phyloP scores from a whole-genome alignment of 2,329 filamentous ascomycete genomes.

The Arthrobotrys sinensis region DNA sequence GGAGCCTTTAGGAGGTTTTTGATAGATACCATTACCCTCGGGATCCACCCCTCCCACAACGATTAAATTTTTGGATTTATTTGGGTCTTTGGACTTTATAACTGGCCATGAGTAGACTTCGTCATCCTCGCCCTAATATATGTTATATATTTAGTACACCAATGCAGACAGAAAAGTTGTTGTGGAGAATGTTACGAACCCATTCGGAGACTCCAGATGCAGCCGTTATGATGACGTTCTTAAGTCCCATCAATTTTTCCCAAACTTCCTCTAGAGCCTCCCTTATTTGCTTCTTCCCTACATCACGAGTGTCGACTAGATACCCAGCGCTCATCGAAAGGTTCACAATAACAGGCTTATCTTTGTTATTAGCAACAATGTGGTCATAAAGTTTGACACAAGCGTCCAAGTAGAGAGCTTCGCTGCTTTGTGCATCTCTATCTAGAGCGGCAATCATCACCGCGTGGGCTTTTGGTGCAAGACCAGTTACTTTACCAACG shows the following conservation, averaged over 20 bases:
- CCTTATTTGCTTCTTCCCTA: background rate
- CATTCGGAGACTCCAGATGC: slow-evolving; percentile 33
- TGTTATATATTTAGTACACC: background rate
- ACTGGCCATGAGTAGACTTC: slow-evolving; percentile 30
- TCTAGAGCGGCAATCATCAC: slow-evolving; percentile 42
- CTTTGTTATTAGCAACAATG: background rate
- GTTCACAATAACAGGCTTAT: slow-evolving; percentile 31
- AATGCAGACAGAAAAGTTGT: background rate
- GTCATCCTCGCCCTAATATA: background rate
- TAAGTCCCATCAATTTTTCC: slow-evolving; percentile 2
- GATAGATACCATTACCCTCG: slow-evolving; percentile 37
- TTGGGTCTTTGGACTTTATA: background rate
- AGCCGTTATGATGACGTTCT: slow-evolving; percentile 33
- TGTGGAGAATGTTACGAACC: slow-evolving; percentile 31
- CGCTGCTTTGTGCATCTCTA: slow-evolving; percentile 14
- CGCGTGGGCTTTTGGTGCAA: slow-evolving; percentile 13
- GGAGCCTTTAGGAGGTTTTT: background rate
- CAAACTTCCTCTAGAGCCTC: slow-evolving; percentile 14
- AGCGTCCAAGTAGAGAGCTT: slow-evolving; percentile 32
- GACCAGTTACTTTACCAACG: slow-evolving; percentile 33
- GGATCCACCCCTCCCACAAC: slow-evolving; percentile 45
- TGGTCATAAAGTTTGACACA: slow-evolving; percentile 20
- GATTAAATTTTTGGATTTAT: slow-evolving; percentile 12
- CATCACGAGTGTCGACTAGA: background rate
- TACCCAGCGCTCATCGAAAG: slow-evolving; percentile 49